These are phyloP conservation scores for Phytophthora chlamydospora DNA, from an alignment of 352 stramenopile genomes.

Conservation along the genomic window DNA sequence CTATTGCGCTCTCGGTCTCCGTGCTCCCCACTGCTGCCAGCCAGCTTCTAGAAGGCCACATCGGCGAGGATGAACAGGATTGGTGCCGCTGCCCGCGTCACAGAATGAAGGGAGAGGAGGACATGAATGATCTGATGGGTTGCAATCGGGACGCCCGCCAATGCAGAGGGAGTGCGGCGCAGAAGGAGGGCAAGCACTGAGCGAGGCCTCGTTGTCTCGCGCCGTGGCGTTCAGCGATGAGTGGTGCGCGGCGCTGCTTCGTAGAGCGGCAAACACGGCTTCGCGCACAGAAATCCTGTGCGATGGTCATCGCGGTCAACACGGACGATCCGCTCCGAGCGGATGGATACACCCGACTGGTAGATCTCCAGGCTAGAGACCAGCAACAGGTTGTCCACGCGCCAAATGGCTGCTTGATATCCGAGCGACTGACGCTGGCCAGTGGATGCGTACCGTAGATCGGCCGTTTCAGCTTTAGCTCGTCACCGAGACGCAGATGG, in stretches of 20 bases:
- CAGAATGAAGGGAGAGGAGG: slow-evolving; percentile 8
- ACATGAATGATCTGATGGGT: slow-evolving; percentile 17
- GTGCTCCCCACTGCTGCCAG: neutral
- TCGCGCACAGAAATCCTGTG: slow-evolving; percentile 22
- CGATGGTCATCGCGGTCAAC: too few species aligned
- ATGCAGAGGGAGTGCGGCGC: slow-evolving; percentile 32
- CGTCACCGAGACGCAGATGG: neutral
- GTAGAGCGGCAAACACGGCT: slow-evolving; percentile 20
- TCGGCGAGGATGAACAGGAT: slow-evolving; percentile 2
- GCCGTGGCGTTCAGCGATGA: slow-evolving; percentile 13
- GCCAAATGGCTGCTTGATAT: slow-evolving; percentile 9
- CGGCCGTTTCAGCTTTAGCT: slow-evolving; percentile 2
- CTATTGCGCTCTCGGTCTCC: neutral
- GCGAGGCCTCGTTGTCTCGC: slow-evolving; percentile 14
- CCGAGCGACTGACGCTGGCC: slow-evolving; percentile 4
- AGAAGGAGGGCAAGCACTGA: slow-evolving; percentile 10
- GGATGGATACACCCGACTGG: slow-evolving; percentile 8
- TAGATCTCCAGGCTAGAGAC: neutral
- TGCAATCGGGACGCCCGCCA: slow-evolving; percentile 16
- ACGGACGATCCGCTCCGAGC: neutral
- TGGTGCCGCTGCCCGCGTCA: slow-evolving; percentile 17
- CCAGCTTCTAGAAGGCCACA: neutral
- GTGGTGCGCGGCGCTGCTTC: slow-evolving; percentile 7
- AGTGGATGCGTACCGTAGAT: slow-evolving; percentile 22
- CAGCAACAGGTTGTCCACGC: neutral